Conservation (phyloP, 2,329 filamentous ascomycete species). For the Exophiala viscosa region DNA sequence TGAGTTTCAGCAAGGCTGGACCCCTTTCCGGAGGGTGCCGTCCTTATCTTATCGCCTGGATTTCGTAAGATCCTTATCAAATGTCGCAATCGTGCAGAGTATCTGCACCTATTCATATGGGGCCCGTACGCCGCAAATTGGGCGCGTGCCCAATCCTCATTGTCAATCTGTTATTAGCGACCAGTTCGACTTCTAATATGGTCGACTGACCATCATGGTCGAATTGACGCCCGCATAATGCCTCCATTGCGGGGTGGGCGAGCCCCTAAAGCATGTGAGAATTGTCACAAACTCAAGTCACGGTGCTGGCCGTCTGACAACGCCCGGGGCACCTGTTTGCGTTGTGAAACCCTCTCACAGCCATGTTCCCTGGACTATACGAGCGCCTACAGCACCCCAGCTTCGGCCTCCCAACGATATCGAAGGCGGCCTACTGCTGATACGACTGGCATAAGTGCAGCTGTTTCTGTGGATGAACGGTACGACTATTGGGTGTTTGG, state of each 20-base stretch:
- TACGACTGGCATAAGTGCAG: background rate
- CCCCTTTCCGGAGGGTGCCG: too few species aligned
- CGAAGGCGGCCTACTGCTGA: background rate
- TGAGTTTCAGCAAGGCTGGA: too few species aligned
- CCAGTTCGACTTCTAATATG: too few species aligned
- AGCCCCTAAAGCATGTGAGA: constrained; percentile 32
- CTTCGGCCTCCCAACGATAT: background rate
- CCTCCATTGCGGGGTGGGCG: constrained; percentile 3
- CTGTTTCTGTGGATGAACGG: background rate
- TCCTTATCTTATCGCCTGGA: background rate
- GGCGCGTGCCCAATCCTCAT: background rate
- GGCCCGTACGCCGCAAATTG: too few species aligned
- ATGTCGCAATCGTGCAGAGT: background rate
- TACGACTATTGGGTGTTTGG: background rate
- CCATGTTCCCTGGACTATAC: constrained; percentile 31
- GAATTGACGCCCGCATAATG: background rate
- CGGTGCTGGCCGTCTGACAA: constrained; percentile 38
- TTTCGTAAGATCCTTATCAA: background rate
- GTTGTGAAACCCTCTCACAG: constrained; percentile 37
- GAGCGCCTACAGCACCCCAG: background rate
- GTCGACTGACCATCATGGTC: too few species aligned
- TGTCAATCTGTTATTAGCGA: background rate
- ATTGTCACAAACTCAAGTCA: constrained; percentile 43
- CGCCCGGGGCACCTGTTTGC: constrained; percentile 34
- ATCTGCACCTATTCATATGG: too few species aligned